Conservation (phyloP, 805 yeast species). For the Yamadazyma takamatsuzukensis region DNA sequence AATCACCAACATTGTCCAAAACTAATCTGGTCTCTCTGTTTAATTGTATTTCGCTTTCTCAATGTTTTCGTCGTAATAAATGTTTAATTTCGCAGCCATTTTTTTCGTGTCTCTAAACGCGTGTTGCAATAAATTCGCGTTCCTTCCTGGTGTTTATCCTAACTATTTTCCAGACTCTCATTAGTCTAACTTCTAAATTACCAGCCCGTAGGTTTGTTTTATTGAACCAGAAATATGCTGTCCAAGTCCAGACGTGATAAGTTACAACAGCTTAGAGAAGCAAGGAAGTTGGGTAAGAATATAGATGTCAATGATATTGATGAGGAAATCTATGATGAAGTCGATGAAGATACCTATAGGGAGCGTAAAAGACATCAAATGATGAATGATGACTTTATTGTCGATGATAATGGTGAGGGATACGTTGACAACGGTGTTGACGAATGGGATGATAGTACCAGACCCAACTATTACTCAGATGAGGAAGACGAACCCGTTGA, state of each 20-base stretch:
- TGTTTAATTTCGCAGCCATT: neutral
- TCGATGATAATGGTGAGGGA: constrained; percentile 91
- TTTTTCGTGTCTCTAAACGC: neutral
- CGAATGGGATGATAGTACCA: constrained; percentile 68
- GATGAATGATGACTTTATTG: constrained; percentile 87
- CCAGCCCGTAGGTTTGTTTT: neutral
- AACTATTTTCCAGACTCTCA: neutral
- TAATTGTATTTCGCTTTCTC: neutral
- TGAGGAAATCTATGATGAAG: constrained; percentile 73
- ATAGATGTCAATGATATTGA: constrained; percentile 38
- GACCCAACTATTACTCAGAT: constrained; percentile 53
- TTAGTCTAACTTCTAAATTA: neutral
- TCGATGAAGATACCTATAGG: constrained; percentile 76
- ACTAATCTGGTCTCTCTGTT: neutral
- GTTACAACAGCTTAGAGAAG: constrained; percentile 12
- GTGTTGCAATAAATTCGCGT: neutral
- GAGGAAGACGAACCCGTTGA: constrained; percentile 42
- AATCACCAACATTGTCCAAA: constrained; percentile 4
- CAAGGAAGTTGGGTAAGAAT: constrained; percentile 53
- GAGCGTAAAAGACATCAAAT: constrained; percentile 75
- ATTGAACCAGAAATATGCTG: constrained; percentile 29
- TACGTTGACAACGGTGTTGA: constrained; percentile 92
- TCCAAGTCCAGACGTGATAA: constrained; percentile 22
- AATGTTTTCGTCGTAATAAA: no score
- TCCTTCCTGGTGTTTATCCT: neutral